Evolutionary conservation across 208 protist genomes (phyloP), one percentile per base, ranked within the genome.

Genomic region (Angomonas ambiguus): DNA sequence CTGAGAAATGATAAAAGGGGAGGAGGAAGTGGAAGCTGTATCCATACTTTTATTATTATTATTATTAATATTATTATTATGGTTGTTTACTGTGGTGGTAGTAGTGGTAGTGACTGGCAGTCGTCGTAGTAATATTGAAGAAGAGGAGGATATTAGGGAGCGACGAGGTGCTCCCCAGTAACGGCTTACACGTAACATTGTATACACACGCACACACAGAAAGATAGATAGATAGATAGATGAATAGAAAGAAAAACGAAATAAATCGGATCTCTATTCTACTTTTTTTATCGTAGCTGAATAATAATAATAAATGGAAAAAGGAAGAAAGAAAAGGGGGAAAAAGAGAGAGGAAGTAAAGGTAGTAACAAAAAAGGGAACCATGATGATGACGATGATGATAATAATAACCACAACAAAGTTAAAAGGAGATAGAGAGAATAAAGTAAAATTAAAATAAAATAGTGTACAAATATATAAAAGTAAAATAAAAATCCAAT

Each of bases 351-450:
- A 55, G 49, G n/a, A n/a, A n/a, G n/a, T n/a, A n/a, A n/a, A n/a
- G n/a, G n/a, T n/a, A n/a, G n/a, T n/a, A n/a, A n/a, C n/a, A 55
- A 18, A 74, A 69, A 69, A 32, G 51, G 28, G 51, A 25, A 48
- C 35, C 24, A 30, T 11, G 57, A 11, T 45, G 11, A 41, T 11
- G 10, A n/a, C 28, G 6, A 62, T 45, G 11, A 8, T 62, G n/a
- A n/a, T 62, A 5, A 62, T 62, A 41, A 8, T 8, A 62, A 62
- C 20, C 8, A 62, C 8, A 62, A 33, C 8, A 38, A 24, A 22
- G 24, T 10, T 51, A 33, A 62, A 41, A 20, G 22, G 42, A 38
- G 42, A 62, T 6, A 62, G 22, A 28, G 22, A 41, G 5, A 62
- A 38, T 16, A 27, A 38, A 41, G 6, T 11, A 24, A 24, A 41